Percentiles rank a stretch among this genome's conserved stretches.
Evolutionary conservation across 2,329 filamentous ascomycete genomes (phyloP).

Genomic region (Diaporthe helianthi): DNA sequence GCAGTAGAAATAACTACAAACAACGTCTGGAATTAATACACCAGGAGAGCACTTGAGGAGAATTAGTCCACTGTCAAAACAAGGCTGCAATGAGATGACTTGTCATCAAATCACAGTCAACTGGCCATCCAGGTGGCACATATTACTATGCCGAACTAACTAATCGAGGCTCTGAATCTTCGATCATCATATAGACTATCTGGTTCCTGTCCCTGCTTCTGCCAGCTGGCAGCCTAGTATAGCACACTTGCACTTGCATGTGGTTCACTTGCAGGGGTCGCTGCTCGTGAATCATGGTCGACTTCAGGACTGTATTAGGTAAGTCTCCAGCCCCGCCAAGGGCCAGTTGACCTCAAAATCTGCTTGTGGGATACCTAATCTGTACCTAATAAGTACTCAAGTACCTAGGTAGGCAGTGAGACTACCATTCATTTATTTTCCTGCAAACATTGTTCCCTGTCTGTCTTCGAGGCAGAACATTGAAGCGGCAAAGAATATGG

Average conservation of each 20-base stretch:
- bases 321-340: conserved; percentile 19
- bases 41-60: background rate
- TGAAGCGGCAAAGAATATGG: conserved; percentile 45
- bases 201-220: background rate
- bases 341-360: conserved; percentile 28
- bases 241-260: too few species aligned
- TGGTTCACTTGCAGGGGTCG: too few species aligned
- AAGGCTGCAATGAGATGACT: background rate
- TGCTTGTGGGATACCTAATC: background rate
- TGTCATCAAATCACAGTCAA: too few species aligned
- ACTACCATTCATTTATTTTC: background rate
- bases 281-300: background rate
- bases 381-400: too few species aligned
- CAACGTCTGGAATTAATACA: background rate
- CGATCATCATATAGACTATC: too few species aligned
- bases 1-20: background rate
- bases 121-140: background rate
- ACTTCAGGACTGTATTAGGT: conserved; percentile 30
- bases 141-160: background rate
- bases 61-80: background rate
- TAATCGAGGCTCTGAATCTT: too few species aligned
- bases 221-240: too few species aligned
- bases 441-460: background rate
- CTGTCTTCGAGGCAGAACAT: background rate
- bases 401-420: conserved; percentile 10